phyloP scores from a whole-genome alignment of 805 yeast genomes.

The Isabelozyma pseudorhagii region DNA sequence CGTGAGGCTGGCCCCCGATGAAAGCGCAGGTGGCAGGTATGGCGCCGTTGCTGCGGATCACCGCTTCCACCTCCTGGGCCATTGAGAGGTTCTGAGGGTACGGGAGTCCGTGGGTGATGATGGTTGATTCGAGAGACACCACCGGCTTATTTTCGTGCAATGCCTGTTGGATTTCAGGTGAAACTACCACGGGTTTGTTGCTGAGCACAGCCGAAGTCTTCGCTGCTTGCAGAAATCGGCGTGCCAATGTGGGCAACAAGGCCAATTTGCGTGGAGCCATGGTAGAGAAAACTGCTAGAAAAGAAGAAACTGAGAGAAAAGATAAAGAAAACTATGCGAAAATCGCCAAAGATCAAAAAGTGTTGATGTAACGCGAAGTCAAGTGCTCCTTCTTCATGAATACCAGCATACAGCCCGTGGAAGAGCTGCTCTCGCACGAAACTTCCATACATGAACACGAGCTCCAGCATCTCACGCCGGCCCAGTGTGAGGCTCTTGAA shows the following conservation, averaged over 20 bases:
- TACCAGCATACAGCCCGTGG: background rate
- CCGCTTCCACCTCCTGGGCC: conserved; percentile 66
- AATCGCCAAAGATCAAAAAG: background rate
- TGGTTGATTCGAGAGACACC: conserved; percentile 83
- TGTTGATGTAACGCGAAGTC: background rate
- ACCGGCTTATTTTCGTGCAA: conserved; percentile 53
- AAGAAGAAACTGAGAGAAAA: background rate
- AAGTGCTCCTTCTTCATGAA: background rate
- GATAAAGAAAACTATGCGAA: background rate
- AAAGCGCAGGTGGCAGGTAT: conserved; percentile 87
- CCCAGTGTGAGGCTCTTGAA: background rate
- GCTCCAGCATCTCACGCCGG: background rate
- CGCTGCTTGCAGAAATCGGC: no score
- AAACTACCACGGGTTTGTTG: conserved; percentile 14
- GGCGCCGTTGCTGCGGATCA: conserved; percentile 60
- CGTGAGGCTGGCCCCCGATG: conserved; percentile 64
- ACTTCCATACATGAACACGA: no score
- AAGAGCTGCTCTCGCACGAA: background rate
- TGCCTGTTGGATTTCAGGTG: conserved; percentile 64
- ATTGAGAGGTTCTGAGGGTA: conserved; percentile 70
- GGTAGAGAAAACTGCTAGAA: background rate
- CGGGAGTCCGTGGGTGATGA: conserved; percentile 87
- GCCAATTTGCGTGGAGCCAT: background rate
- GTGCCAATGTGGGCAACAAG: no score
- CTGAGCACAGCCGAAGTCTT: no score